Base-by-base conservation (phyloP, 768 basidiomycete species). In the Cantharellus cinnabarinus region DNA sequence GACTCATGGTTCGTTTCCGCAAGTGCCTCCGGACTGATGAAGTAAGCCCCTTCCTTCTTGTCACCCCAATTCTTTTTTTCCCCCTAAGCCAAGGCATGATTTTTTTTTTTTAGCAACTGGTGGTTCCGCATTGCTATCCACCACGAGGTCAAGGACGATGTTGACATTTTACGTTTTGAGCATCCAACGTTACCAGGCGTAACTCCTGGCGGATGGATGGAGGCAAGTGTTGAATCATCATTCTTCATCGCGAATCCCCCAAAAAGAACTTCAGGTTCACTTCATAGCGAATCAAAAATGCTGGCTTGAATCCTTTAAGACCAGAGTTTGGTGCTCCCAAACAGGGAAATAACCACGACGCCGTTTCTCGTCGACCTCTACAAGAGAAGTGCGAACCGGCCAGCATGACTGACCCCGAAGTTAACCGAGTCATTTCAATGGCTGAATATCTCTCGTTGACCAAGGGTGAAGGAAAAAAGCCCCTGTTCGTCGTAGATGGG, bases 151-250 rank as follows among this genome's bases (percentile, higher is more conserved):
- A 63, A 64, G 2, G 67, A 64, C 20, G 60, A 61, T 1, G 59
- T 61, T 5, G 53, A 64, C 2, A 29, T 48, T 48, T 65, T 81
- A 4, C 67, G 63, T 3, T 81, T 80, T 64, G 79, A 81, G 66
- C 80, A 82, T 66, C 80, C 80, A 0, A 77, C 79, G 2, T 68
- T 74, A 64, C 75, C 73, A 0, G 79, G 77, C 3, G 67, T 67
- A 3, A 69, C 69, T 42, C 60, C 71, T 20, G 75, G 75, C 3
- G 79, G 80, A 2, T 82, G 81, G 81, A 81, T 82, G 80, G 73
- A 79, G 65, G 70, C 73, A 55, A 3, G 60, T 57, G 39, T 4
- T 29, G 14, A 40, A 1, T 29, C 44, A 48, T 48, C 1, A 1
- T 48, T 48, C 20, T 29, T 29, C 20, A 29, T 29, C 20, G 20